Evolutionary conservation across 176 grass and related monocot species (phyloP).

Genomic region (Ensete ventricosum): DNA sequence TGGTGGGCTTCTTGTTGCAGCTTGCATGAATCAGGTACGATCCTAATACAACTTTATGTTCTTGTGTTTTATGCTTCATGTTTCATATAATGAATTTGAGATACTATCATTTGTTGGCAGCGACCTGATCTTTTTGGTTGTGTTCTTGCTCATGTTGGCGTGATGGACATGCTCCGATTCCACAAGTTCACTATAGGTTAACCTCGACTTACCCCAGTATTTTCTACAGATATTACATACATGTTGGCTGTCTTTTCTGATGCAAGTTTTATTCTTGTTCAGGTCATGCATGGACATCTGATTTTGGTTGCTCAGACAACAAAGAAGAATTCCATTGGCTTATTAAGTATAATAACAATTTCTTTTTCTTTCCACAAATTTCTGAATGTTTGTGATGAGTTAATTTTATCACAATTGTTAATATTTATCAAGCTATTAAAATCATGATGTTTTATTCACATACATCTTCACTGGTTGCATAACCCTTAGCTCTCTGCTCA

Average conservation of each 20-base stretch:
- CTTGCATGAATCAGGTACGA: conserved; percentile 77
- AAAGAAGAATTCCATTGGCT: conserved; percentile 79
- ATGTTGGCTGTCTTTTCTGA: neutral
- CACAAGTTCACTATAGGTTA: conserved; percentile 96
- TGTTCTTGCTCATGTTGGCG: conserved; percentile 87
- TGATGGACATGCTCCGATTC: conserved; percentile 98
- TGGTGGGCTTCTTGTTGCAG: conserved; percentile 83
- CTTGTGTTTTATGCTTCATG: neutral
- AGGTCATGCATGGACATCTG: conserved; percentile 95
- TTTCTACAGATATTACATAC: neutral
- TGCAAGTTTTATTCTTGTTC: conserved; percentile 9
- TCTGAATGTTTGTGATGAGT: neutral
- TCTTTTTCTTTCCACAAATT: conserved; percentile 1
- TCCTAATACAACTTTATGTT: neutral
- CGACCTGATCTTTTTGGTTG: conserved; percentile 90
- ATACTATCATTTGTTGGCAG: conserved; percentile 22
- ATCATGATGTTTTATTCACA: neutral
- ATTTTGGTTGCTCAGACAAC: conserved; percentile 84
- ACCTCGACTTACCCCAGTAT: neutral
- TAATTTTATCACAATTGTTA: neutral
- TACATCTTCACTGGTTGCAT: too few relatives aligned
- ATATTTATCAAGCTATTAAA: neutral
- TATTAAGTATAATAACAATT: conserved; percentile 52
- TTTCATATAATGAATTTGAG: neutral
- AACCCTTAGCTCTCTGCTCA: neutral